Evolutionary conservation across 1,284 basidiomycete genomes (phyloP).

Genomic region (Amylostereum areolatum): DNA sequence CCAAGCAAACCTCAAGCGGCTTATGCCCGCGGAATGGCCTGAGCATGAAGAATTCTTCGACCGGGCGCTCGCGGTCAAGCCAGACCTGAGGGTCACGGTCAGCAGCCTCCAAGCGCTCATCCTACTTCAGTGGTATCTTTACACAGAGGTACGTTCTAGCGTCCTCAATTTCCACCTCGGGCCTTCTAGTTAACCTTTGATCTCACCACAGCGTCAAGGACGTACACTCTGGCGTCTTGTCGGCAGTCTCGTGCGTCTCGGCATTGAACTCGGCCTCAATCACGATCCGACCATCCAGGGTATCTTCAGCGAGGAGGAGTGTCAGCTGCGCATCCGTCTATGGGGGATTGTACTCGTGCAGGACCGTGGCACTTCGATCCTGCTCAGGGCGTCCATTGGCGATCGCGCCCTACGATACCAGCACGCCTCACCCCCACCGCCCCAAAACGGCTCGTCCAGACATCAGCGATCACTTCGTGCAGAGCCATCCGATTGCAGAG

Average conservation of each 20-base stretch:
- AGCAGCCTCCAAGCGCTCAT: constrained; percentile 77
- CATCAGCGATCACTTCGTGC: constrained; percentile 67
- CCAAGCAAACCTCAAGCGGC: constrained; percentile 34
- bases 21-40: constrained; percentile 72
- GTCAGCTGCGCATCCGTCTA: constrained; percentile 66
- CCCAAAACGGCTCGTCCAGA: constrained; percentile 33
- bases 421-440: constrained; percentile 63
- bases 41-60: constrained; percentile 78
- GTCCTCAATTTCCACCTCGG: not conserved
- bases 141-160: constrained; percentile 60
- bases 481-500: constrained; percentile 64
- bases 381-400: constrained; percentile 78
- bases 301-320: constrained; percentile 67
- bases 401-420: constrained; percentile 70
- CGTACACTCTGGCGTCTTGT: constrained; percentile 79
- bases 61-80: constrained; percentile 67
- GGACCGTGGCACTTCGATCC: constrained; percentile 77
- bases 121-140: constrained; percentile 78
- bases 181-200: constrained; percentile 5
- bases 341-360: constrained; percentile 80
- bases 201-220: constrained; percentile 61
- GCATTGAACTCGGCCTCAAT: constrained; percentile 75
- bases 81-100: constrained; percentile 72
- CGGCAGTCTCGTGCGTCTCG: constrained; percentile 71
- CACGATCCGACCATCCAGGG: constrained; percentile 71